Percentiles rank a stretch among this genome's conserved stretches.
phyloP scores from a whole-genome alignment of 23 red algal species.

The Chondrus crispus region DNA sequence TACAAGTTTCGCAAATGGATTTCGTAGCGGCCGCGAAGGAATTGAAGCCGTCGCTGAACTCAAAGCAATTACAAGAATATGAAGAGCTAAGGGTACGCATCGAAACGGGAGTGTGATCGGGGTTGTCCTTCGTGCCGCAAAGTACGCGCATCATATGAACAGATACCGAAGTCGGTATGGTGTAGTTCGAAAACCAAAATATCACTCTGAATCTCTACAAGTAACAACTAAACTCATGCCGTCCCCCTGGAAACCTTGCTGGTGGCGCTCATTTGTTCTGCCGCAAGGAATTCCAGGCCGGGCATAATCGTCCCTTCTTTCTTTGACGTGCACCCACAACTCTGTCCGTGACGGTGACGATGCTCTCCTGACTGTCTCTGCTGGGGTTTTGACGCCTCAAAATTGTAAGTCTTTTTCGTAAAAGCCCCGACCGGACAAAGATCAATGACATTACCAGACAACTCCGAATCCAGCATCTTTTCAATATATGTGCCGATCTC shows the following conservation, averaged over 20 bases:
- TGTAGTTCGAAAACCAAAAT: too few species aligned
- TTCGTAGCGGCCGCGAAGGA: slow-evolving; percentile 16
- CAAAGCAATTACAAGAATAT: slow-evolving; percentile 24
- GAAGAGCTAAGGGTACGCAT: slow-evolving; percentile 22
- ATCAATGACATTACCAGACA: slow-evolving; percentile 98
- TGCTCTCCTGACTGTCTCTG: too few species aligned
- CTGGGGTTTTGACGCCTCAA: too few species aligned
- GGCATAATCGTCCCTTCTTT: too few species aligned
- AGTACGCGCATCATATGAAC: too few species aligned
- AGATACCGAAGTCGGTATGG: too few species aligned
- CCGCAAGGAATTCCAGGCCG: background rate
- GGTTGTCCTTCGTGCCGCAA: too few species aligned
- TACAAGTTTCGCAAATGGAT: slow-evolving; percentile 22
- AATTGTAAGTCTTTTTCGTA: slow-evolving; percentile 77
- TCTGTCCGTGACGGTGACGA: too few species aligned
- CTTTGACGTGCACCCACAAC: too few species aligned
- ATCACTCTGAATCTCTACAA: background rate
- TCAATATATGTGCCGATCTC: slow-evolving; percentile 97
- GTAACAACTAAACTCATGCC: background rate
- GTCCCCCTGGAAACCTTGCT: too few species aligned
- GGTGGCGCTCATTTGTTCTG: too few species aligned
- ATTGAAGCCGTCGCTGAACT: slow-evolving; percentile 29
- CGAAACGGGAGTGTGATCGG: slow-evolving; percentile 12
- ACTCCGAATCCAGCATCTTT: slow-evolving; percentile 93
- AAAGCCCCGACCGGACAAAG: slow-evolving; percentile 97